Percentiles rank a stretch among this genome's conserved stretches.
phyloP scores from a whole-genome alignment of 1,284 basidiomycete species.

The Sporisorium graminicola region DNA sequence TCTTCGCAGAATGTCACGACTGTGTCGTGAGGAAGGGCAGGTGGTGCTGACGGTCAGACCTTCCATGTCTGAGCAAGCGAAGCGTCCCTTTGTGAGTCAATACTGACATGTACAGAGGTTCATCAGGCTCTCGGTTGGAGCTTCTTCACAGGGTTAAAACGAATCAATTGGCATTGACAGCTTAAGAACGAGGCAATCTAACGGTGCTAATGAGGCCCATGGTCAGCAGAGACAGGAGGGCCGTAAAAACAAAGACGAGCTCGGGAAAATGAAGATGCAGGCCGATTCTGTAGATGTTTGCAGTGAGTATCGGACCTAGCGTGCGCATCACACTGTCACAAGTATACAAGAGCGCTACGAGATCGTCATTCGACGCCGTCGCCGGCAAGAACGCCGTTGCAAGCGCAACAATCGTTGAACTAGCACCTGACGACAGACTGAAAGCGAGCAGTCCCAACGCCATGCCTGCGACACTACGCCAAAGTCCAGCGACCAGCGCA shows the following conservation, averaged over 20 bases:
- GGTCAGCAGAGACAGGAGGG: conserved; percentile 7
- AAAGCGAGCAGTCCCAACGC: conserved; percentile 9
- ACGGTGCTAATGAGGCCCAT: conserved; percentile 10
- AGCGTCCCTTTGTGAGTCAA: too few relatives aligned
- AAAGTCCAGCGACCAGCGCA: conserved; percentile 5
- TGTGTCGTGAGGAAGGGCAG: too few relatives aligned
- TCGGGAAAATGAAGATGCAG: conserved; percentile 4
- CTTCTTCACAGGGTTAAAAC: too few relatives aligned
- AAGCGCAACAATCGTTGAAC: conserved; percentile 5
- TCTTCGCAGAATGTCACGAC: too few relatives aligned
- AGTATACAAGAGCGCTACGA: conserved; percentile 6
- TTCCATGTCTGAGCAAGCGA: too few relatives aligned
- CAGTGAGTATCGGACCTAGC: conserved; percentile 4
- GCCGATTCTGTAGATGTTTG: conserved; percentile 7
- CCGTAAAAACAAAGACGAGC: conserved; percentile 9
- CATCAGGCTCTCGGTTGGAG: too few relatives aligned
- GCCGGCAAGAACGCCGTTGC: conserved; percentile 6
- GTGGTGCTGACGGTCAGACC: too few relatives aligned
- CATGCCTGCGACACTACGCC: conserved; percentile 6
- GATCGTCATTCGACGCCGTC: conserved; percentile 8
- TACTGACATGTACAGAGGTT: too few relatives aligned
- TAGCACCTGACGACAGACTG: conserved; percentile 9
- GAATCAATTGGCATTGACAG: conserved; percentile 1
- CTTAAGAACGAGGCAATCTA: conserved; percentile 3
- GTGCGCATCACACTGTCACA: conserved; percentile 10